Base-by-base conservation (phyloP, 805 yeast species). In the Metschnikowia amazonensis region DNA sequence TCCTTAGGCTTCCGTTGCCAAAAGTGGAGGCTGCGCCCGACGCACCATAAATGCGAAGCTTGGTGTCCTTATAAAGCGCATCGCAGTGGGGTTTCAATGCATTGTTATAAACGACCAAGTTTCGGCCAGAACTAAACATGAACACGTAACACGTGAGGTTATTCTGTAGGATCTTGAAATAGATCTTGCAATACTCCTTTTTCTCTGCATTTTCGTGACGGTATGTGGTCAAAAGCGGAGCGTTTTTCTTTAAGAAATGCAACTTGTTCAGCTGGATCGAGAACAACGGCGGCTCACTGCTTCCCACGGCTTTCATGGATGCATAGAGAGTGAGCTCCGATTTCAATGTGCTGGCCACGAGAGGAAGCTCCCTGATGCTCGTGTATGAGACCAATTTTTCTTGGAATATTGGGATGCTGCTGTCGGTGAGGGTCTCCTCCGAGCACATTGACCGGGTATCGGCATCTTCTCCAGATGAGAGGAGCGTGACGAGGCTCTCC, bases 11-110 rank as follows among this genome's bases (percentile, higher is more conserved):
- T 1, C 66, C 65, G 37, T 59, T 63, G 10, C 69, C 69, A 48
- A 66, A 66, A 2, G 70, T 64, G 20, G 70, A 64, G 5, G 67
- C 53, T 3, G 63, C 62, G 0, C 68, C 68, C 16, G 70, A 58
- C 1, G 64, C 62, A 2, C 71, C 70, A 37, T 55, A 43, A 8
- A 64, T 49, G 14, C 71, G 58, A 24, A 66, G 47, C 43, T 64
- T 65, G 14, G 70, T 60, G 30, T 48, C 53, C 33, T 57, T 57
- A 54, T 56, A 60, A 10, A 48, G 38, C 24, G 62, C 54, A 38
- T 66, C 71, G 4, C 61, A 63, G 17, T 59, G 60, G 1, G 70
- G 68, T 25, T 55, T 57, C 28, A 59, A 49, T 20, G 66, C 65
- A 44, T 65, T 64, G 45, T 60, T 60, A 45, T 58, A 44, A 4